Percentiles rank a stretch among this genome's conserved stretches.
Conservation (phyloP, 1,284 basidiomycete species). For the Leccinum ponderosum region DNA sequence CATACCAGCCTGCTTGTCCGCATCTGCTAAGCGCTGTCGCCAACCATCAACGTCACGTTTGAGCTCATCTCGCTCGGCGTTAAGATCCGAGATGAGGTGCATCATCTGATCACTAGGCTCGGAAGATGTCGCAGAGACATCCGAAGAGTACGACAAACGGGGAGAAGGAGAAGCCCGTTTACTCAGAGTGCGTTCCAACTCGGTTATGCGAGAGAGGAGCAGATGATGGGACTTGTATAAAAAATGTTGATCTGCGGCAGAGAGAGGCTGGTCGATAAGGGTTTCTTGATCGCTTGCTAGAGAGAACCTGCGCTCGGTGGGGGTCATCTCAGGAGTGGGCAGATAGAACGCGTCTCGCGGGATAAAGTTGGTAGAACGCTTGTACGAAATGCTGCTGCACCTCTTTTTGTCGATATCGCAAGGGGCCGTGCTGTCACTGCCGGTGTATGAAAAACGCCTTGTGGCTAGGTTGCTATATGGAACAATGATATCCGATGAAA, state of each 20-base stretch:
- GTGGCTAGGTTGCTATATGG: constrained; percentile 14
- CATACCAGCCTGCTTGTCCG: constrained; percentile 60
- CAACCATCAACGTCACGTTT: constrained; percentile 77
- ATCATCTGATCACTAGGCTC: constrained; percentile 74
- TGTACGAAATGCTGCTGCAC: constrained; percentile 74
- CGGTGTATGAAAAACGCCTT: constrained; percentile 21
- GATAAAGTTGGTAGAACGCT: constrained; percentile 45
- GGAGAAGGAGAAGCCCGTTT: constrained; percentile 50
- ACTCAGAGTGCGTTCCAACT: constrained; percentile 70
- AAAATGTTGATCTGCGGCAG: constrained; percentile 75
- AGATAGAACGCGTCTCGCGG: constrained; percentile 46
- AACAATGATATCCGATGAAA: constrained; percentile 28
- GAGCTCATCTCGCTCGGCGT: constrained; percentile 75
- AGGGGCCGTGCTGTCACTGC: constrained; percentile 8
- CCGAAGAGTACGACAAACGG: constrained; percentile 55
- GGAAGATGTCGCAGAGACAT: constrained; percentile 39
- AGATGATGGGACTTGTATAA: constrained; percentile 78
- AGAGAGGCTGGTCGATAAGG: constrained; percentile 49
- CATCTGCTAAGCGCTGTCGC: constrained; percentile 65
- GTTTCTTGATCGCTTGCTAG: constrained; percentile 38
- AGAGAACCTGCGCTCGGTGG: constrained; percentile 53
- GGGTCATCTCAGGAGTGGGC: constrained; percentile 74
- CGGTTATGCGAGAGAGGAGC: constrained; percentile 74
- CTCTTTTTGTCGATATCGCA: constrained; percentile 23
- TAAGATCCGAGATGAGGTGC: constrained; percentile 69